Evolutionary conservation across 2,329 filamentous ascomycete species (phyloP).

Genomic region (Zasmidium cellare): DNA sequence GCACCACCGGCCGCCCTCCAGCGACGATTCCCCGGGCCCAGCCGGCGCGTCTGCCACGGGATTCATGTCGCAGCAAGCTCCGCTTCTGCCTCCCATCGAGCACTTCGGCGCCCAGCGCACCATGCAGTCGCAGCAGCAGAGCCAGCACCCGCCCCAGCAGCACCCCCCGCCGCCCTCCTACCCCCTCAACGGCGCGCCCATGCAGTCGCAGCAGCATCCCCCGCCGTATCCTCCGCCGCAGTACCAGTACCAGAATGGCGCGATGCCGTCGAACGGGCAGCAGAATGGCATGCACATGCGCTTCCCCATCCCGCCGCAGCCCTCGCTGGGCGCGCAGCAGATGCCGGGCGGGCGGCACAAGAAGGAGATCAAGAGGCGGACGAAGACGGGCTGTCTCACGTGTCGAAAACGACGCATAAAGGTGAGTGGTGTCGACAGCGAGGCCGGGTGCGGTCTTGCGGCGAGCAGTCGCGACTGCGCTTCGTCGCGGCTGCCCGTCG

Average conservation of each 20-base stretch:
- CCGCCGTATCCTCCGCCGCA: constrained; percentile 26
- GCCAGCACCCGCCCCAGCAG: constrained; percentile 20
- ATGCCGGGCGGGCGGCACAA: constrained; percentile 65
- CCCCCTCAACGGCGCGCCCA: constrained; percentile 18
- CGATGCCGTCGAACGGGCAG: constrained; percentile 25
- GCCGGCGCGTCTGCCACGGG: constrained; percentile 4
- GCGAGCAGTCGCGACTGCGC: neutral
- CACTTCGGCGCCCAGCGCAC: constrained; percentile 22
- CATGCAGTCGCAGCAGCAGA: constrained; percentile 21
- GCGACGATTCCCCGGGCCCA: neutral
- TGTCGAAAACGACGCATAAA: constrained; percentile 67
- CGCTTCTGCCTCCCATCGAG: constrained; percentile 26
- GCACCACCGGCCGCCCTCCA: constrained; percentile 34
- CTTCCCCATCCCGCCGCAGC: constrained; percentile 57
- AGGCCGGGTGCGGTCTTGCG: neutral
- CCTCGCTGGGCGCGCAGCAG: constrained; percentile 43
- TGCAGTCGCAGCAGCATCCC: constrained; percentile 18
- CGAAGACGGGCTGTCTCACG: constrained; percentile 56
- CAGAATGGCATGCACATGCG: constrained; percentile 43
- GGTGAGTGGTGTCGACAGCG: constrained; percentile 50
- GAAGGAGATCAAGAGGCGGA: constrained; percentile 74
- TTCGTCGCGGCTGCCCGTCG: constrained; percentile 1
- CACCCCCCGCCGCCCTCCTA: constrained; percentile 23
- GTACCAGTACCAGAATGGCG: constrained; percentile 25
- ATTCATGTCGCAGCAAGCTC: constrained; percentile 7